phyloP scores from a whole-genome alignment of 371 early-diverging fungal species.

The Nematocida sp. region DNA sequence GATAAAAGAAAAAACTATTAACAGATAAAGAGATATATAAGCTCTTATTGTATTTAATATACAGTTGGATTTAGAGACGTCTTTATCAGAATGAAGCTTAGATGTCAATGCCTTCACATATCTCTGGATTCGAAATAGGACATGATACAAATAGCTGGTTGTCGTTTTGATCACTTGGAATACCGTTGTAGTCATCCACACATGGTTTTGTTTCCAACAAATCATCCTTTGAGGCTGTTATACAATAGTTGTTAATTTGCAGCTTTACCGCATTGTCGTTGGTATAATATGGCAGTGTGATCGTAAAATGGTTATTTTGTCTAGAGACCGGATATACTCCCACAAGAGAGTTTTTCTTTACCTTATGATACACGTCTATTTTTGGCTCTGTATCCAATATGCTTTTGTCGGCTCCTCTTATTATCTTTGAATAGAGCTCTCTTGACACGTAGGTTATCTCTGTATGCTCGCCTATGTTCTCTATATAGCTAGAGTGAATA shows the following conservation, averaged over 20 bases:
- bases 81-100: no score
- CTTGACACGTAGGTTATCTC: background rate
- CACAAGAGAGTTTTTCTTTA: background rate
- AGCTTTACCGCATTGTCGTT: conserved; percentile 15
- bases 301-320: conserved; percentile 4
- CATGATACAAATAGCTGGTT: conserved; percentile 36
- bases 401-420: no score
- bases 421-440: no score
- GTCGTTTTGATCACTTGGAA: conserved; percentile 11
- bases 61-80: no score
- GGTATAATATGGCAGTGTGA: conserved; percentile 38
- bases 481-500: background rate
- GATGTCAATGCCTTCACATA: no score
- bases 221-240: background rate
- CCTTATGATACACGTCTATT: conserved; percentile 12
- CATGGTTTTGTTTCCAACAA: background rate
- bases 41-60: no score
- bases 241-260: conserved; percentile 1
- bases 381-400: background rate
- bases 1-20: no score
- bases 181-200: conserved; percentile 30
- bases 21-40: no score
- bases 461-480: background rate
- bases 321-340: conserved; percentile 16
- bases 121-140: no score